A percentile compares a stretch with the other conserved stretches of the same genome.
These are phyloP conservation scores for Citrus sp. DNA, from an alignment of 345 rosid genomes.

Conservation along the genomic window DNA sequence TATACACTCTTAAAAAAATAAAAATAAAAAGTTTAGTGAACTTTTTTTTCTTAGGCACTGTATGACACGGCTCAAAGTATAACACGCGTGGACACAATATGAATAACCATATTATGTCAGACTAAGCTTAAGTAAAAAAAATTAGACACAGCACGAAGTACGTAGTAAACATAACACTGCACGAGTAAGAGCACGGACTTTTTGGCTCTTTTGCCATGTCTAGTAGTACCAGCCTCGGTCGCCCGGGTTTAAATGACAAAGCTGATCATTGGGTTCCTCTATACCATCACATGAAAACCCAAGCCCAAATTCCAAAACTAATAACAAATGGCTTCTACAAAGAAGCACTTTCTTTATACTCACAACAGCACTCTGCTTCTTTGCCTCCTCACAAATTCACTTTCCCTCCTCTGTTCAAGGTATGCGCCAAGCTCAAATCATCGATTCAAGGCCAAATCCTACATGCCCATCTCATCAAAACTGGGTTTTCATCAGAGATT, in stretches of 20 bases:
- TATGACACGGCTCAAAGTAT: fast-evolving
- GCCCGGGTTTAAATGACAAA: not conserved
- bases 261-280: not conserved
- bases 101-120: fast-evolving
- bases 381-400: conserved; percentile 45
- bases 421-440: conserved; percentile 48
- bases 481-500: conserved; percentile 37
- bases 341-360: conserved; percentile 26
- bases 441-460: conserved; percentile 42
- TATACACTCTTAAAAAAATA: no score
- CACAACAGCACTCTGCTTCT: conserved; percentile 28
- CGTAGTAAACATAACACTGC: no score
- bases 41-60: fast-evolving
- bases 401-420: conserved; percentile 69
- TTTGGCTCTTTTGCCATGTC: no score
- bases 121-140: no score
- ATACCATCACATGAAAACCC: conserved; percentile 25
- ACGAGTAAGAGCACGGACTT: no score
- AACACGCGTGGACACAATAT: fast-evolving
- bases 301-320: conserved; percentile 32
- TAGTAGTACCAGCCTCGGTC: not conserved
- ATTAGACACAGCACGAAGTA: fast-evolving
- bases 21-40: no score
- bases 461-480: conserved; percentile 46
- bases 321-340: conserved; percentile 30